These are phyloP conservation scores for Tagetes erecta DNA, from an alignment of 129 eudicot species.

Conservation along the genomic window DNA sequence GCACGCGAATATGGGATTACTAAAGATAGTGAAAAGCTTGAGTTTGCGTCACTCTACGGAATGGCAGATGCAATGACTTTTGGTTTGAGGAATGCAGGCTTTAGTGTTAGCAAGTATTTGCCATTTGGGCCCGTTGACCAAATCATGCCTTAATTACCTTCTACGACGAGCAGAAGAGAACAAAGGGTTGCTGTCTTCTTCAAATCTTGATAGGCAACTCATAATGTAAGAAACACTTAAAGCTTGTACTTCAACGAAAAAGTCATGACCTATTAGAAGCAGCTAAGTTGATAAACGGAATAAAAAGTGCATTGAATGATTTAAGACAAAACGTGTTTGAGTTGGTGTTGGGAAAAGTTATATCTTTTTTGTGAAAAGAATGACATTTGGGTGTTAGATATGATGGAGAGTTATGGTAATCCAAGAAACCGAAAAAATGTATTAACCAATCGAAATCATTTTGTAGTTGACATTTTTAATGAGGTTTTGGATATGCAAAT, in stretches of 20 bases:
- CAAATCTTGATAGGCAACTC: slow-evolving; percentile 62
- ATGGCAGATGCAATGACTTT: slow-evolving; percentile 80
- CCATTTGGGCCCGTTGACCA: slow-evolving; percentile 88
- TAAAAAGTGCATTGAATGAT: too few species aligned
- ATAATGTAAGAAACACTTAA: slow-evolving; percentile 49
- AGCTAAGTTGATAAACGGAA: too few species aligned
- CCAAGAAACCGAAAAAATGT: too few species aligned
- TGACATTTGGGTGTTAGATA: too few species aligned
- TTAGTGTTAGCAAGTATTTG: slow-evolving; percentile 77
- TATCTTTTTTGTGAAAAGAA: too few species aligned
- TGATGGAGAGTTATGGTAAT: too few species aligned
- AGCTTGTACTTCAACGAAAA: background rate
- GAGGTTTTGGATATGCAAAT: too few species aligned
- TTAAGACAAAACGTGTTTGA: too few species aligned
- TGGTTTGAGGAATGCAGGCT: slow-evolving; percentile 70
- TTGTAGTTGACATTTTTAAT: too few species aligned
- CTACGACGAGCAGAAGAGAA: slow-evolving; percentile 88
- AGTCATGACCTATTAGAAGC: too few species aligned
- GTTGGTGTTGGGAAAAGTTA: too few species aligned
- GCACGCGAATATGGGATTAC: slow-evolving; percentile 59
- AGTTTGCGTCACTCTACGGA: slow-evolving; percentile 84
- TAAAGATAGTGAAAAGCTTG: slow-evolving; percentile 55
- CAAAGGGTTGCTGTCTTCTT: slow-evolving; percentile 70
- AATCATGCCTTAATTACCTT: slow-evolving; percentile 91
- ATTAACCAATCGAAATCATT: too few species aligned